phyloP scores from a whole-genome alignment of 345 rosid genomes.

The Angophora floribunda region DNA sequence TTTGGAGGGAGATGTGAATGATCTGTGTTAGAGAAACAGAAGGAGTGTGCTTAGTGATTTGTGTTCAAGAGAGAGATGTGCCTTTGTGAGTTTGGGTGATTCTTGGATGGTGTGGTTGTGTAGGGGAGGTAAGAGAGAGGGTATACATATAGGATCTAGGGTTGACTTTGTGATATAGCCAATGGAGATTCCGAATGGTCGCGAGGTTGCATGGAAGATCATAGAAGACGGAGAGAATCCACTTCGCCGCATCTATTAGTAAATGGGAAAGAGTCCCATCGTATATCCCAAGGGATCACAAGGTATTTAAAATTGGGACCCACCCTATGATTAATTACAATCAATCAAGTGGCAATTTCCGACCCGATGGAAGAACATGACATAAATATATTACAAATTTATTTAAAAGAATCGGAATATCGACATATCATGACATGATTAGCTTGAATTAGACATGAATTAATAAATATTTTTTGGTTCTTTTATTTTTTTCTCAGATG shows the following conservation, averaged over 20 bases:
- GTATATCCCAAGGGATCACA: slow-evolving; percentile 54
- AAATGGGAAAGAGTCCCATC: slow-evolving; percentile 13
- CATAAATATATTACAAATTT: not conserved
- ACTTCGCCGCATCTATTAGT: slow-evolving; percentile 50
- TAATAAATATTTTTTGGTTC: not conserved
- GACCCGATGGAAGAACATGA: not conserved
- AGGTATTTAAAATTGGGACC: not conserved
- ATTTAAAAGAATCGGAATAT: not conserved
- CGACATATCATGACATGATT: not conserved
- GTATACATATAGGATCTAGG: not conserved
- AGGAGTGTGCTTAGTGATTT: not conserved
- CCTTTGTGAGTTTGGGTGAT: not conserved
- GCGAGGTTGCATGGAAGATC: not conserved
- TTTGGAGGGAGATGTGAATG: not conserved
- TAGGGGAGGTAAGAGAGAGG: not conserved
- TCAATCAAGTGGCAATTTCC: not conserved
- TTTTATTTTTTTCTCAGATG: not conserved
- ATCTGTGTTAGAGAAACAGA: not conserved
- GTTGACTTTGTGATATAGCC: slow-evolving; percentile 48
- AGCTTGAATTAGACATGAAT: not conserved
- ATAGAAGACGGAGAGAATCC: slow-evolving; percentile 15
- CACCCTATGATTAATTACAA: not conserved
- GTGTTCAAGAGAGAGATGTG: not conserved
- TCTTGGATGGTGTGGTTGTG: not conserved
- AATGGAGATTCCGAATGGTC: slow-evolving; percentile 38